Base-by-base conservation (phyloP, 306 rosid genomes). In the Gastrolobium bilobum region DNA sequence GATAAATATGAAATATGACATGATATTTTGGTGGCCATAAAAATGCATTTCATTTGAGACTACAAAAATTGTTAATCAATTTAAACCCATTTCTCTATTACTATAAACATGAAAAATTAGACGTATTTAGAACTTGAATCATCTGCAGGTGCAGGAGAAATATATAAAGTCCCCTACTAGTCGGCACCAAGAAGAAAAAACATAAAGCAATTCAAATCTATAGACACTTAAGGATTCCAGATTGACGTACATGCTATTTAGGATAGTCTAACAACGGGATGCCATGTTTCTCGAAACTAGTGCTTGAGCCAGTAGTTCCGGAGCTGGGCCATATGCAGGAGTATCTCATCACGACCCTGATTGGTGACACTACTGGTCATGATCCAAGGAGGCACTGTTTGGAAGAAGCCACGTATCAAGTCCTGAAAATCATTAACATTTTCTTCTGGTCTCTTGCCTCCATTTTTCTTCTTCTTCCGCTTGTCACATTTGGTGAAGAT, bases 271-370 rank as follows among this genome's bases (percentile, higher is more conserved):
- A 35, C 14, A 47, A 64, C 44, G 31, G 13, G 34, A 62, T 68
- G 82, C 15, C 79, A 6, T 9, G 56, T 33, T 70, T 2, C 70
- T 35, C 10, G 26, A 26, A 44, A 47, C 83, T 88, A 91, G 88
- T 96, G 94, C 88, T 96, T 90, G 85, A 96, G 97, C 99, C 99
- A 96, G 87, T 96, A 96, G 79, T 90, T 93, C 47, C 99, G 88
- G 33, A 96, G 90, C 88, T 93, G 99, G 51, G 98, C 96, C 90
- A 96, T 96, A 67, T 96, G 98, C 20, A 96, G 88, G 47, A 96
- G 86, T 76, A 93, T 91, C 84, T 96, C 99, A 59, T 96, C 99
- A 5, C 98, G 97, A 58, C 99, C 99, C 72, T 93, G 96, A 83
- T 89, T 85, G 59, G 98, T 91, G 53, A 93, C 84, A 68, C 94